phyloP scores from a whole-genome alignment of 345 rosid genomes.

The Camelina sativa region DNA sequence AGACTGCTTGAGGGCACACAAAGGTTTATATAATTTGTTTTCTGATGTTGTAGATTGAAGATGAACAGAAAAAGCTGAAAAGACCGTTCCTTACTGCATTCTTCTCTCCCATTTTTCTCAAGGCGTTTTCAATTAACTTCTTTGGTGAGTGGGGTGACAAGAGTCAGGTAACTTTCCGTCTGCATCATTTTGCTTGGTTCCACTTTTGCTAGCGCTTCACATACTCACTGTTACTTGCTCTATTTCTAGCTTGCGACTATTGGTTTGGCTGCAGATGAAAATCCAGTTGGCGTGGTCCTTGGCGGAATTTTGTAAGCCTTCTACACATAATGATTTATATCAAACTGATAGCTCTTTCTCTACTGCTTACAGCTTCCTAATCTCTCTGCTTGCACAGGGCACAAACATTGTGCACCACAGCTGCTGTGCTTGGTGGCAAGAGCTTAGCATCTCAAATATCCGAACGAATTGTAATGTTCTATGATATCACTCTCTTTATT shows the following conservation, averaged over 20 bases:
- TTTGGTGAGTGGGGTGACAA: constrained; percentile 99
- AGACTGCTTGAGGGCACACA: background rate
- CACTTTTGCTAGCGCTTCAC: constrained; percentile 8
- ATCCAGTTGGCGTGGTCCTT: constrained; percentile 85
- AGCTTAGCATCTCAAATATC: constrained; percentile 97
- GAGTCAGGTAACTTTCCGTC: constrained; percentile 71
- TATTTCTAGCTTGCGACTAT: constrained; percentile 82
- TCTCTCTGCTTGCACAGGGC: constrained; percentile 54
- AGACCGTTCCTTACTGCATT: constrained; percentile 72
- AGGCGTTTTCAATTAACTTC: constrained; percentile 96
- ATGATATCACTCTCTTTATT: background rate
- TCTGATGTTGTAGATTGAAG: constrained; percentile 56
- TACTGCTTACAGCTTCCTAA: constrained; percentile 10
- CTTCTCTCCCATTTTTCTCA: constrained; percentile 87
- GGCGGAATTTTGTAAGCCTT: constrained; percentile 79
- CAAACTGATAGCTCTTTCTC: background rate
- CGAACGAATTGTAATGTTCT: constrained; percentile 59
- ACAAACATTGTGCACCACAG: constrained; percentile 87
- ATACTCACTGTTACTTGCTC: constrained; percentile 34
- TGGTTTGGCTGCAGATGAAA: constrained; percentile 96
- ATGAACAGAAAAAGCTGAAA: constrained; percentile 68
- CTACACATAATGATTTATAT: constrained; percentile 17
- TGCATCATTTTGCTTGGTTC: background rate
- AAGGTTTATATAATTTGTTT: constrained; percentile 4
- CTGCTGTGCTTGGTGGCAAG: constrained; percentile 96